Percentiles rank a stretch among this genome's conserved stretches.
phyloP scores from a whole-genome alignment of 2,329 filamentous ascomycete species.

The Tolypocladium paradoxum region DNA sequence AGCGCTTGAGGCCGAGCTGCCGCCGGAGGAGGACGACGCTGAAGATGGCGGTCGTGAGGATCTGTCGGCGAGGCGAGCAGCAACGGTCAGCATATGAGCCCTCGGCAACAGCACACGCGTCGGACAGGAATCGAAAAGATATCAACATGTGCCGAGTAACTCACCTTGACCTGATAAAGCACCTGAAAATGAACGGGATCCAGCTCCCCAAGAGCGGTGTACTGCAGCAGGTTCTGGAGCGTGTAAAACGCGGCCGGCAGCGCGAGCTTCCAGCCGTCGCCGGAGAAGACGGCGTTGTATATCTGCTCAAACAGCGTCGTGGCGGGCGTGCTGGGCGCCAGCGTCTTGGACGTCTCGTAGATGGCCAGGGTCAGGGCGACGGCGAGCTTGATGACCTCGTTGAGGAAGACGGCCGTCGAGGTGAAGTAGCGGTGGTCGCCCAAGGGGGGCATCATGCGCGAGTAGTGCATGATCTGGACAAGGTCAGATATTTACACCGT shows the following conservation, averaged over 20 bases:
- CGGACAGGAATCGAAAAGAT: background rate
- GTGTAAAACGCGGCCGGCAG: conserved; percentile 85
- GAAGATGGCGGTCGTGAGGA: conserved; percentile 81
- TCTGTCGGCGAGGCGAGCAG: conserved; percentile 30
- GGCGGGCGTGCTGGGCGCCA: conserved; percentile 68
- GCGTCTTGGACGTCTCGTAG: conserved; percentile 70
- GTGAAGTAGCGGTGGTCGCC: conserved; percentile 83
- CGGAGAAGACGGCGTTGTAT: conserved; percentile 69
- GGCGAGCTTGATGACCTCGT: conserved; percentile 82
- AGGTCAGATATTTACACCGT: background rate
- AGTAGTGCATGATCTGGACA: conserved; percentile 80
- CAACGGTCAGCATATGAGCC: background rate
- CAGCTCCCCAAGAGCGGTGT: conserved; percentile 80
- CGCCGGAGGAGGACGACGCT: conserved; percentile 68
- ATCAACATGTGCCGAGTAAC: conserved; percentile 1
- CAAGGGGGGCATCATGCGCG: conserved; percentile 77
- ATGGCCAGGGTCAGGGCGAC: conserved; percentile 80
- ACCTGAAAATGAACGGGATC: conserved; percentile 91
- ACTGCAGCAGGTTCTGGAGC: conserved; percentile 86
- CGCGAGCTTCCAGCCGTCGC: conserved; percentile 90
- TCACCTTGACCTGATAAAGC: conserved; percentile 80
- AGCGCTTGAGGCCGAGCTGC: conserved; percentile 60
- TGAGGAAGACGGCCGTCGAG: conserved; percentile 87
- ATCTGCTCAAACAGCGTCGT: conserved; percentile 73
- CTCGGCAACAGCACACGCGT: background rate